Conservation (phyloP, 2,329 filamentous ascomycete species). For the Apiospora phragmitis region DNA sequence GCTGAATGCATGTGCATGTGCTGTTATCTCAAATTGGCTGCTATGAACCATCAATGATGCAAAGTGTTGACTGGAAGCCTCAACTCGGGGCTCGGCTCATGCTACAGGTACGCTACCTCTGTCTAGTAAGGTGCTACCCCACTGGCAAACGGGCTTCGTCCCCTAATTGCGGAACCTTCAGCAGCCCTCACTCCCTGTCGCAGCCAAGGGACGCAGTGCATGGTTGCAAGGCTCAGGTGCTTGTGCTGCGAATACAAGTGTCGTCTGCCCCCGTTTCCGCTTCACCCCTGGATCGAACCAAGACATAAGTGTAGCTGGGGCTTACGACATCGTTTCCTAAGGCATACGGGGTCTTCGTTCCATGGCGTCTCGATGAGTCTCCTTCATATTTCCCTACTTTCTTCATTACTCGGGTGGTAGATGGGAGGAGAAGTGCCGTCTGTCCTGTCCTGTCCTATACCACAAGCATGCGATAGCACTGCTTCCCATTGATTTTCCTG, state of each 20-base stretch:
- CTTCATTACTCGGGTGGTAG: background rate
- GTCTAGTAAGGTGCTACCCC: background rate
- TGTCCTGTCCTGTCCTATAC: background rate
- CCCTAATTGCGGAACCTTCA: background rate
- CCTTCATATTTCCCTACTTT: background rate
- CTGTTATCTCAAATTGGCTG: background rate
- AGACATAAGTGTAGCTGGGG: background rate
- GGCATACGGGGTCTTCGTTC: background rate
- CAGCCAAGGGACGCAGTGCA: background rate
- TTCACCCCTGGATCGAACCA: conserved; percentile 5
- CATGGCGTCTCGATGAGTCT: conserved; percentile 3
- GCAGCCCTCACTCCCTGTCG: background rate
- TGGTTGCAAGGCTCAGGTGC: background rate
- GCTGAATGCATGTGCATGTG: background rate
- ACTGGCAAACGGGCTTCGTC: background rate
- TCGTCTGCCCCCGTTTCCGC: background rate
- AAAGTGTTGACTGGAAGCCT: background rate
- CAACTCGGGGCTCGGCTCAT: background rate
- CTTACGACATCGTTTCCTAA: conserved; percentile 8
- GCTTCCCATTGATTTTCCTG: background rate
- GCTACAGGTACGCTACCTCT: background rate
- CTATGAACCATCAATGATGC: background rate
- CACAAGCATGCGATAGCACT: conserved; percentile 3
- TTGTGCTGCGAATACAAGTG: background rate
- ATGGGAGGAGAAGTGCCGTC: background rate